These are phyloP conservation scores for Podaxis rugospora DNA, from an alignment of 768 basidiomycete genomes.

Conservation along the genomic window DNA sequence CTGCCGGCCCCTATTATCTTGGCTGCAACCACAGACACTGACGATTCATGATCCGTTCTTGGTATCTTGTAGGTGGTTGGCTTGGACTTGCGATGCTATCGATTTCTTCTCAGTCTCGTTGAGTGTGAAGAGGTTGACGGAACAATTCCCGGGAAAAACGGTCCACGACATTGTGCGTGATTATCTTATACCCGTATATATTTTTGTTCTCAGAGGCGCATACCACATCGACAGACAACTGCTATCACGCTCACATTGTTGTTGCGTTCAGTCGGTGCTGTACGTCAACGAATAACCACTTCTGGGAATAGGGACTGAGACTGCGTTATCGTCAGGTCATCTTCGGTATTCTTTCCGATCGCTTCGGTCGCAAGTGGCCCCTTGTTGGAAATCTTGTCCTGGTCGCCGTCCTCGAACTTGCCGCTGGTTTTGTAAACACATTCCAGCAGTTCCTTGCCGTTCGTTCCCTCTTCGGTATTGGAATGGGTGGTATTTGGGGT, in stretches of 20 bases:
- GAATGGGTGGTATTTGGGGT: slow-evolving; percentile 91
- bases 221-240: slow-evolving; percentile 42
- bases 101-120: slow-evolving; percentile 82
- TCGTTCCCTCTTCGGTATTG: slow-evolving; percentile 79
- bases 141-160: slow-evolving; percentile 38
- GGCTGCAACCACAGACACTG: not conserved
- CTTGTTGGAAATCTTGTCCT: slow-evolving; percentile 72
- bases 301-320: not conserved
- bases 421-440: slow-evolving; percentile 74
- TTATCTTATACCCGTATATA: not conserved
- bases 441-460: slow-evolving; percentile 78
- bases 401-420: slow-evolving; percentile 70
- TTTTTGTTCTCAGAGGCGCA: not conserved
- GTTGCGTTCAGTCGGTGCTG: slow-evolving; percentile 80
- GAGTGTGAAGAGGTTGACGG: slow-evolving; percentile 40
- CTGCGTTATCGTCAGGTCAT: slow-evolving; percentile 38
- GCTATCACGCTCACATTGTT: slow-evolving; percentile 90
- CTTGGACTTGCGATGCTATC: slow-evolving; percentile 84
- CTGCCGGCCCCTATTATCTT: slow-evolving; percentile 16
- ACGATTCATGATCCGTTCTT: not conserved
- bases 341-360: slow-evolving; percentile 83
- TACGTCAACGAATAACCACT: slow-evolving; percentile 20
- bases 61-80: slow-evolving; percentile 56
- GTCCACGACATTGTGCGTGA: slow-evolving; percentile 37
- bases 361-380: slow-evolving; percentile 94